Evolutionary conservation across 148 eudicot genomes (phyloP), one percentile per base, ranked within the genome.

Genomic region (Selenicereus undatus): DNA sequence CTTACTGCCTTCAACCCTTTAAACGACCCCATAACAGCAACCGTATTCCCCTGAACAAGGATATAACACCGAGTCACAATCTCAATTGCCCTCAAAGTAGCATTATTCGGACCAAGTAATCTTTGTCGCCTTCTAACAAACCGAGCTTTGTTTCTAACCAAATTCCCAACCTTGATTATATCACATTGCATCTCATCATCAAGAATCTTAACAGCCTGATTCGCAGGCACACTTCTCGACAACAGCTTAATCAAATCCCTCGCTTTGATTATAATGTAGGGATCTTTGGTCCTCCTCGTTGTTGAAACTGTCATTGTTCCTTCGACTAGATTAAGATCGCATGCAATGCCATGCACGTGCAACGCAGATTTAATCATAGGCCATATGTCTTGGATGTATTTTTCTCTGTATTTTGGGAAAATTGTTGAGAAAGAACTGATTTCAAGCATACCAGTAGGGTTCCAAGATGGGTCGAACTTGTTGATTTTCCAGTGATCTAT

Each of bases 141-240:
- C 16, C 95, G 92, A 62, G 93, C 99, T 97, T 95, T 95, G 72
- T 90, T 93, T 78, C 94, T 90, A 36, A 95, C 97, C 76, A 95
- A 81, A 83, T 81, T 86, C 65, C 99, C 95, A 76, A 95, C 88
- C 89, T 94, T 93, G 85, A 95, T 90, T 43, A 92, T 89, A 85
- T 95, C 99, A 76, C 97, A 90, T 80, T 93, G 96, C 97, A 95
- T 93, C 84, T 93, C 97, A 86, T 95, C 99, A 84, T 92, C 90
- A 82, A 93, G 87, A 54, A 93, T 91, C 87, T 91, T 95, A 80
- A 95, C 86, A 52, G 99, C 96, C 97, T 92, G 97, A 82, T 97
- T 84, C 22, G 93, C 97, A 78, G 94, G 99, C 56, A 95, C 97
- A 86, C 99, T 92, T 89, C 99, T 88, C 29, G 99, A 93, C 80